Percentiles rank a stretch among this genome's conserved stretches.
phyloP scores from a whole-genome alignment of 805 yeast species.

The Isabelozyma pseudorhagii region DNA sequence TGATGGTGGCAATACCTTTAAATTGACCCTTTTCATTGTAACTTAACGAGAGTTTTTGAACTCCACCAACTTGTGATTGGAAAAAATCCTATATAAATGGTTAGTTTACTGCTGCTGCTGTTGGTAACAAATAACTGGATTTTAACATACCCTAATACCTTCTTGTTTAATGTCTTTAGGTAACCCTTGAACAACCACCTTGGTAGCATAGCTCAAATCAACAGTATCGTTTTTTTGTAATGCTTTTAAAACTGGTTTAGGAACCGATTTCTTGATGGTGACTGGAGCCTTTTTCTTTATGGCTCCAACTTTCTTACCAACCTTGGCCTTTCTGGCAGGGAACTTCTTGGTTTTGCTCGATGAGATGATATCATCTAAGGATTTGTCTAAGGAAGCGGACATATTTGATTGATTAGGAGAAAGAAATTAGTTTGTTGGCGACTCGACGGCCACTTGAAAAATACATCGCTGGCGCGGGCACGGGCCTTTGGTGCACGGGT shows the following conservation, averaged over 20 bases:
- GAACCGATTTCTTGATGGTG: conserved; percentile 25
- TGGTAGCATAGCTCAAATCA: conserved; percentile 62
- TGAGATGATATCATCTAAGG: conserved; percentile 91
- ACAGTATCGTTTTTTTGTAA: conserved; percentile 14
- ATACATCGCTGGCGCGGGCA: neutral
- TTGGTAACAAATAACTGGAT: neutral
- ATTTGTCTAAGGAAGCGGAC: conserved; percentile 86
- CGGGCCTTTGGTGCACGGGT: neutral
- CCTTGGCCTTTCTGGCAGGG: conserved; percentile 20
- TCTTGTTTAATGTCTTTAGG: conserved; percentile 84
- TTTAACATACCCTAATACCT: conserved; percentile 77
- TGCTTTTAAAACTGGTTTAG: conserved; percentile 8
- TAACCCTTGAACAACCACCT: conserved; percentile 80
- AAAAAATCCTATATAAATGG: conserved; percentile 72
- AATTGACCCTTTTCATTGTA: conserved; percentile 89
- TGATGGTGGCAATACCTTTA: conserved; percentile 86
- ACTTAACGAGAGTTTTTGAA: conserved; percentile 63
- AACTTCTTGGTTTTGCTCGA: conserved; percentile 43
- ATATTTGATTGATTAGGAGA: conserved; percentile 26
- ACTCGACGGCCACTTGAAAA: neutral
- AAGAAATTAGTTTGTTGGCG: neutral
- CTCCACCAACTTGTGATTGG: conserved; percentile 82
- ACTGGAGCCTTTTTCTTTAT: conserved; percentile 21
- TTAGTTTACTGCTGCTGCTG: conserved; percentile 16
- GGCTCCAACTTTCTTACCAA: conserved; percentile 33